Evolutionary conservation across 345 rosid genomes (phyloP).

Genomic region (Viola odorata): DNA sequence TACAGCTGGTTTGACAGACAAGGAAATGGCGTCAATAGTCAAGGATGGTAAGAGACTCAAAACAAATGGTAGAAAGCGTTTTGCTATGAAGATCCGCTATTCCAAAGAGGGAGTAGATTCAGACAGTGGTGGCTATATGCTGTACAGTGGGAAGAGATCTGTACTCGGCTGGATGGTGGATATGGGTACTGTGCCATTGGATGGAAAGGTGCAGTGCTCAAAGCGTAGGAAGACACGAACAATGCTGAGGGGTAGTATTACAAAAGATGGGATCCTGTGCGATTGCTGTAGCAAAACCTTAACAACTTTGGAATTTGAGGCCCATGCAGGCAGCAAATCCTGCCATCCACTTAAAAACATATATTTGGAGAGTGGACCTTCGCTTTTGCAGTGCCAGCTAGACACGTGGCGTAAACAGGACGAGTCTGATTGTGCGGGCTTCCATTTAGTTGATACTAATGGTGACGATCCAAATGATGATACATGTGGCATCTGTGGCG

Average conservation of each 20-base stretch:
- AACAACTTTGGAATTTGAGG: constrained; percentile 48
- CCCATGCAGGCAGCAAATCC: constrained; percentile 55
- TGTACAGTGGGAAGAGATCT: constrained; percentile 72
- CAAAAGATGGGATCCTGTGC: constrained; percentile 67
- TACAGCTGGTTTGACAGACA: constrained; percentile 18
- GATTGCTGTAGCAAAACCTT: constrained; percentile 62
- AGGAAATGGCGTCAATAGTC: constrained; percentile 15
- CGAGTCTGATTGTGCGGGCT: constrained; percentile 42
- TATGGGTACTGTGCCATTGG: constrained; percentile 42
- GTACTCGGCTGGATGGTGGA: constrained; percentile 87
- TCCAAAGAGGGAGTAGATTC: constrained; percentile 44
- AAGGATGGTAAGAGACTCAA: constrained; percentile 43
- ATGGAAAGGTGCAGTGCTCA: constrained; percentile 56
- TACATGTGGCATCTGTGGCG: constrained; percentile 95
- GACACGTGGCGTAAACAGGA: constrained; percentile 73
- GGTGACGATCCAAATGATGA: constrained; percentile 88
- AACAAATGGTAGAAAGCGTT: constrained; percentile 50
- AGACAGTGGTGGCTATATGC: constrained; percentile 46
- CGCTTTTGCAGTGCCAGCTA: constrained; percentile 65
- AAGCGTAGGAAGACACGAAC: constrained; percentile 32
- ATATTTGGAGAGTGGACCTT: constrained; percentile 54
- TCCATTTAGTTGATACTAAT: constrained; percentile 56
- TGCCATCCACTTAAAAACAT: constrained; percentile 50
- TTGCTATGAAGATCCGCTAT: constrained; percentile 59
- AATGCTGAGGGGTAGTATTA: constrained; percentile 42